Conservation (phyloP, 768 basidiomycete species). For the Podaxis sp. region DNA sequence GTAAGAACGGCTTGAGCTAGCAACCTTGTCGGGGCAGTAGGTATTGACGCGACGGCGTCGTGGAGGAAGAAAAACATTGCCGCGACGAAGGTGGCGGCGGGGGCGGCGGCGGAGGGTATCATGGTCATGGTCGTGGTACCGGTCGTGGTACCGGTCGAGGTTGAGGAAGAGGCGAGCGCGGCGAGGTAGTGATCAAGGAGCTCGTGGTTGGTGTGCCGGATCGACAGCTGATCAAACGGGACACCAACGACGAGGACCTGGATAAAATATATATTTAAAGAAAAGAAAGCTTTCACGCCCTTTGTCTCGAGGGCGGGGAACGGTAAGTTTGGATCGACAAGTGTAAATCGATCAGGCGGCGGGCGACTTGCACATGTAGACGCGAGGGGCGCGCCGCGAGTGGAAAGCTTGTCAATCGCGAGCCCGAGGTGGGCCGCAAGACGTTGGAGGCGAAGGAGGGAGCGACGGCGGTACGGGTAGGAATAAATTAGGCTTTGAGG, state of each 20-base stretch:
- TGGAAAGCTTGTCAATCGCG: neutral
- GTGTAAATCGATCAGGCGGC: too few relatives aligned
- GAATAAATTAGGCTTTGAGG: neutral
- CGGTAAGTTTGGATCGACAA: too few relatives aligned
- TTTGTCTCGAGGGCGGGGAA: too few relatives aligned
- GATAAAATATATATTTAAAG: too few relatives aligned
- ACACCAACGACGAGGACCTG: too few relatives aligned
- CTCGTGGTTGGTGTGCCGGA: too few relatives aligned
- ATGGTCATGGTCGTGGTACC: neutral
- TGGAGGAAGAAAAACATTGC: neutral
- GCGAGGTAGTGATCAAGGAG: neutral
- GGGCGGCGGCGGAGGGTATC: neutral
- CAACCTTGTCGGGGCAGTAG: conserved; percentile 1
- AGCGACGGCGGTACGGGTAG: neutral
- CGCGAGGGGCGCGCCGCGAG: too few relatives aligned
- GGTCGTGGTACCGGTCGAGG: neutral
- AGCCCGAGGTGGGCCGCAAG: neutral
- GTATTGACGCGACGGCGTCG: neutral
- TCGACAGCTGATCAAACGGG: too few relatives aligned
- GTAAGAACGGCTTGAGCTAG: conserved; percentile 5
- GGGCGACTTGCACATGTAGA: too few relatives aligned
- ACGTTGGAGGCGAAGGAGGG: neutral
- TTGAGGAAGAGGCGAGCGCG: neutral
- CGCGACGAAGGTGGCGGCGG: neutral
- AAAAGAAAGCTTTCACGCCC: too few relatives aligned